These are phyloP conservation scores for Saussurea involucrata DNA, from an alignment of 129 eudicot genomes.

Conservation along the genomic window DNA sequence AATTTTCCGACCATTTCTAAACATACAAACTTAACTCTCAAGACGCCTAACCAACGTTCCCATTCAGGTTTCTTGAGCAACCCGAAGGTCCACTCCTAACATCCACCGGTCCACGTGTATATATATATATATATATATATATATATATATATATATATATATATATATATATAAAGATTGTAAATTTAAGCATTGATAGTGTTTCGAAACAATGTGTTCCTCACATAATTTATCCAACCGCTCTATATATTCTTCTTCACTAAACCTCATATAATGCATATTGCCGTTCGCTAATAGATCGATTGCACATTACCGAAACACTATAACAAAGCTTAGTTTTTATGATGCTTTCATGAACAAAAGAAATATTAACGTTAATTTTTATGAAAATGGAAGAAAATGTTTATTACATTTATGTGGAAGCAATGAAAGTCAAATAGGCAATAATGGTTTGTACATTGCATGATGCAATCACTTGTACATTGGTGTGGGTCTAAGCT, in stretches of 20 bases:
- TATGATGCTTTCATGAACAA: not conserved
- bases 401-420: not conserved
- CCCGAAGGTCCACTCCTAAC: not conserved
- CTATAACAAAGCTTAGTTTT: not conserved
- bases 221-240: not conserved
- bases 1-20: no score
- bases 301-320: no score
- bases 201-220: not conserved
- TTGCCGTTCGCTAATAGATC: not conserved
- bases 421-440: not conserved
- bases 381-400: not conserved
- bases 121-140: no score
- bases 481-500: slow-evolving; percentile 5
- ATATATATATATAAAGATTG: no score
- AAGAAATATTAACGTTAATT: not conserved
- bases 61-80: not conserved
- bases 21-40: not conserved
- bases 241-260: not conserved
- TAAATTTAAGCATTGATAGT: not conserved
- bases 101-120: no score
- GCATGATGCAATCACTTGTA: slow-evolving; percentile 23
- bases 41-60: not conserved
- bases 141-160: no score
- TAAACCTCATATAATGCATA: not conserved
- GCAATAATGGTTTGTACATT: slow-evolving; percentile 28